phyloP scores from a whole-genome alignment of 306 rosid genomes.

The Rosa rugosa region DNA sequence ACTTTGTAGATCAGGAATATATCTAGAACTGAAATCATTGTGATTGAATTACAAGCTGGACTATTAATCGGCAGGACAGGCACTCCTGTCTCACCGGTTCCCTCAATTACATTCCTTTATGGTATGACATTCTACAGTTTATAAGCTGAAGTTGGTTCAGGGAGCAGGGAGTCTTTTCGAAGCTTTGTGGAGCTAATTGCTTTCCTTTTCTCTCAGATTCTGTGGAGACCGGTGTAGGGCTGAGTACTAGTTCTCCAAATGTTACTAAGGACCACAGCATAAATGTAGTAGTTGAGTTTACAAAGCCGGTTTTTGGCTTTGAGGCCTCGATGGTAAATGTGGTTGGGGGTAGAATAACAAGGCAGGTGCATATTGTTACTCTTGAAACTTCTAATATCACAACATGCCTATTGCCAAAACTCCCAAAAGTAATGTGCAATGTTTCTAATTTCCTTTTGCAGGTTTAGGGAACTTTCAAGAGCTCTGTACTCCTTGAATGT shows the following conservation, averaged over 20 bases:
- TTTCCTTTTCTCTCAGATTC: constrained; percentile 35
- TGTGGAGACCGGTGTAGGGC: constrained; percentile 41
- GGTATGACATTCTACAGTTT: constrained; percentile 35
- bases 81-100: constrained; percentile 52
- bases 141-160: not conserved
- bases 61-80: constrained; percentile 50
- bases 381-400: constrained; percentile 19
- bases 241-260: constrained; percentile 51
- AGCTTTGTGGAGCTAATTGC: constrained; percentile 21
- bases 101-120: constrained; percentile 54
- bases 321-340: constrained; percentile 50
- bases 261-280: constrained; percentile 42
- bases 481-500: constrained; percentile 63
- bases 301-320: constrained; percentile 72
- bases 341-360: constrained; percentile 54
- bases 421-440: constrained; percentile 3
- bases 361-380: constrained; percentile 48
- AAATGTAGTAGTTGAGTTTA: constrained; percentile 58
- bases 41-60: constrained; percentile 38
- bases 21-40: constrained; percentile 44
- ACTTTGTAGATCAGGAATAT: constrained; percentile 49
- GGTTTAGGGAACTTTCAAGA: constrained; percentile 62
- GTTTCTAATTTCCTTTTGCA: constrained; percentile 21
- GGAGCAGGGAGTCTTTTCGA: not conserved
- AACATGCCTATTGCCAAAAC: not conserved